Evolutionary conservation across 2,329 filamentous ascomycete species (phyloP), one percentile per base, ranked within the genome.

Genomic region (Pseudogymnoascus pannorum): DNA sequence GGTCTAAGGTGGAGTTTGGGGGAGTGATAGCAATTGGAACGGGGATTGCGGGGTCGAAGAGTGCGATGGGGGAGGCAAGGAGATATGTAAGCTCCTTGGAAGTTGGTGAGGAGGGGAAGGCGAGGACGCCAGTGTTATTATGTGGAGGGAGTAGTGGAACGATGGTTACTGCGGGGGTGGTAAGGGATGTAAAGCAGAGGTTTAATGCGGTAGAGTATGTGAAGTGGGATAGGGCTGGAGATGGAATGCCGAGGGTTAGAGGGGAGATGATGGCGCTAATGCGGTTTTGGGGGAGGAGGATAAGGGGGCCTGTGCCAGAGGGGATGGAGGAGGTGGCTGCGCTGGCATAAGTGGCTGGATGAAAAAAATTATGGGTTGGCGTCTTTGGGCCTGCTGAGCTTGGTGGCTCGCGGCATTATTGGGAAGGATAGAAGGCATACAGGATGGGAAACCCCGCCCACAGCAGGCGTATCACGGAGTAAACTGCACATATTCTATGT

Each of bases 241-340:
- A 96, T 73, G 82, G 81, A 1, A 96, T 97, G 92, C 91, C 92
- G n/a, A 78, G 79, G 51, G 87, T 81, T 71, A 80, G 88, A 60
- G 91, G 95, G 9, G 92, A 97, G 79, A 92, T 95, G 81, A 71
- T 92, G 69, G 92, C 92, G 0, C 82, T 97, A 63, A 97, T 97
- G 91, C 84, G 88, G 70, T 97, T 87, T 68, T 82, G 92, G 68
- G 87, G 87, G 0, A 81, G 87, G 58, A 81, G 87, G 68, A 73
- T 94, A 67, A 76, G 73, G 44, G 77, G 74, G 61, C 81, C 81
- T 1, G 77, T 82, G 5, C 81, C 81, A 0, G 75, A 78, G 61
- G 82, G 80, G 0, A 78, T 76, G 64, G 75, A 82, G 1, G 81
- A 84, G 68, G 63, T 84, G 24, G 54, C 6, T 22, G 54, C 29